Percentiles rank a stretch among this genome's conserved stretches.
Conservation (phyloP, 441 rosid species). For the Rhodomyrtus psidioides region DNA sequence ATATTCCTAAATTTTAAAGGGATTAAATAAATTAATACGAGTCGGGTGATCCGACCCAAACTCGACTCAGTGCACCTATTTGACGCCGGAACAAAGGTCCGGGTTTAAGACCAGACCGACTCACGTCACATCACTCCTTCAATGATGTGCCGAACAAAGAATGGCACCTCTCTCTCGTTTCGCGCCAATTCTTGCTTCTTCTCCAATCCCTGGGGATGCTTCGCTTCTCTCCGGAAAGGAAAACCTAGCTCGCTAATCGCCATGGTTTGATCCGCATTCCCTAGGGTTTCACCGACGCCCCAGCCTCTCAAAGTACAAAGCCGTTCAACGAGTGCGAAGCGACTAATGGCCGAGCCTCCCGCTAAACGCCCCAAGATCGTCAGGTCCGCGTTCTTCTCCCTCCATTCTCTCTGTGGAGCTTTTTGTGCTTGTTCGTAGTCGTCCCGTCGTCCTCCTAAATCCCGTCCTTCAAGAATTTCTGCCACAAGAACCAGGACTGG, state of each 20-base stretch:
- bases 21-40: too few relatives aligned
- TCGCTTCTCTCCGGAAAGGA: neutral
- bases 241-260: neutral
- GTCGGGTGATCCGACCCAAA: too few relatives aligned
- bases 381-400: slow-evolving; percentile 16
- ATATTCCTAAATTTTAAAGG: too few relatives aligned
- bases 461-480: neutral
- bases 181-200: neutral
- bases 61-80: too few relatives aligned
- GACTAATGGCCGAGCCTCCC: slow-evolving; percentile 26
- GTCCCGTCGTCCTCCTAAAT: neutral
- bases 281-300: neutral
- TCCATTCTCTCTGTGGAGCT: neutral
- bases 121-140: neutral
- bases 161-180: neutral
- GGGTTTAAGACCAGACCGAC: too few relatives aligned
- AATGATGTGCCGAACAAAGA: neutral
- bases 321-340: neutral
- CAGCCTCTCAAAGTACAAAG: neutral
- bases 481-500: neutral
- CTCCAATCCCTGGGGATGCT: neutral
- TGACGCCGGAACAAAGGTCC: too few relatives aligned
- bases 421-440: neutral
- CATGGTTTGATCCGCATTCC: neutral
- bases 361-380: slow-evolving; percentile 41